Conservation (phyloP, 2,329 filamentous ascomycete genomes). For the Aureobasidium sp. region DNA sequence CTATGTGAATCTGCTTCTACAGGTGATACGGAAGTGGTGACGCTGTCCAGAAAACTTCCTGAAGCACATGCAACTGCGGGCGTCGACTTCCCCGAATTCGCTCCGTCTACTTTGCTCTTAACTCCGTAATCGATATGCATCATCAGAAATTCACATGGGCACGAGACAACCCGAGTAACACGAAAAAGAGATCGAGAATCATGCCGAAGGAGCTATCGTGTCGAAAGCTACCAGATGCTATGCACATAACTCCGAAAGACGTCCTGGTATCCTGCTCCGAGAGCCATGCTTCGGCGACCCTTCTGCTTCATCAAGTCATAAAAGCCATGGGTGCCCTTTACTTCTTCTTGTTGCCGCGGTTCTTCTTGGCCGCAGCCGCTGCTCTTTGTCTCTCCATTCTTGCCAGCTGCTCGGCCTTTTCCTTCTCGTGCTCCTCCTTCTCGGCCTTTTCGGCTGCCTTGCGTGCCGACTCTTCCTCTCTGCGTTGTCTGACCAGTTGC, state of each 20-base stretch:
- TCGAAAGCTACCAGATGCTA: conserved; percentile 7
- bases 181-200: background rate
- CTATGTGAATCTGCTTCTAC: background rate
- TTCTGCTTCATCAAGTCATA: conserved; percentile 2
- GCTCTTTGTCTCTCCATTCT: conserved; percentile 42
- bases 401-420: conserved; percentile 43
- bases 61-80: conserved; percentile 6
- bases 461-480: conserved; percentile 73
- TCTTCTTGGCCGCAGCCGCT: conserved; percentile 33
- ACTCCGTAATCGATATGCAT: background rate
- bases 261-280: background rate
- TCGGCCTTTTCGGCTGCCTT: conserved; percentile 62
- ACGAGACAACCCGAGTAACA: background rate
- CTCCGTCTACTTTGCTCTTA: background rate
- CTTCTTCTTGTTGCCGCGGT: conserved; percentile 38
- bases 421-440: conserved; percentile 50
- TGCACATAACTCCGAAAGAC: background rate
- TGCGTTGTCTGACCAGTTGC: conserved; percentile 73
- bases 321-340: background rate
- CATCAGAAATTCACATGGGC: background rate
- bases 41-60: background rate
- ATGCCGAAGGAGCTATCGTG: background rate
- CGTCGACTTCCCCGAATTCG: background rate
- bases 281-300: background rate
- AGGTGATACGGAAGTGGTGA: background rate